Evolutionary conservation across 2,329 filamentous ascomycete species (phyloP).

Genomic region (Fusarium guadeloupense): DNA sequence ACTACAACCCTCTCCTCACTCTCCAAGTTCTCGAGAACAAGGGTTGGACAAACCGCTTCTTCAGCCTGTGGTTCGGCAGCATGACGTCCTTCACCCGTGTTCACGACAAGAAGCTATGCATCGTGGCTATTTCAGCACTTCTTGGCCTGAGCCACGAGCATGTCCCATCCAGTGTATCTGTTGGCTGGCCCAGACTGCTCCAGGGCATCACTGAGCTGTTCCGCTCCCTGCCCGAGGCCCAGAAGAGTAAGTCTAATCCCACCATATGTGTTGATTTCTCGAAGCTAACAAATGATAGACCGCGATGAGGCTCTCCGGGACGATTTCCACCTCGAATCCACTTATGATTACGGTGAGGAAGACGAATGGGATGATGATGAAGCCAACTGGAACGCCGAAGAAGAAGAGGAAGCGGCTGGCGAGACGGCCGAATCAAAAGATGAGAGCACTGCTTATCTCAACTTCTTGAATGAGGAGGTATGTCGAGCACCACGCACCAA

Average conservation of each 20-base stretch:
- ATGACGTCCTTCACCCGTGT: conserved; percentile 94
- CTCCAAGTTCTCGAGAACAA: conserved; percentile 90
- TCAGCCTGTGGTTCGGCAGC: conserved; percentile 96
- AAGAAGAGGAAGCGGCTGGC: conserved; percentile 75
- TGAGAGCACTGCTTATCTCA: conserved; percentile 92
- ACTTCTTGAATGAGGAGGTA: conserved; percentile 93
- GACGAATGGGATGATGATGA: conserved; percentile 88
- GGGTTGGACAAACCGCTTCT: conserved; percentile 98
- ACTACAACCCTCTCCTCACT: conserved; percentile 91
- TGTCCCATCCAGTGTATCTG: conserved; percentile 90
- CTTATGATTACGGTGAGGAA: conserved; percentile 73
- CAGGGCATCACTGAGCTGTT: conserved; percentile 90
- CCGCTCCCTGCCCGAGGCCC: conserved; percentile 85
- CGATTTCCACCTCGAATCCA: conserved; percentile 77
- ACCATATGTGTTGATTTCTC: no score
- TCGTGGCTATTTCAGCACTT: conserved; percentile 89
- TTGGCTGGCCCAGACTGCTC: conserved; percentile 92
- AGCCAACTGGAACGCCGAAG: conserved; percentile 76
- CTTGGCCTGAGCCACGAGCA: conserved; percentile 81
- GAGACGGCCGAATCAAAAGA: conserved; percentile 76
- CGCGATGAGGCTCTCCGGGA: conserved; percentile 93
- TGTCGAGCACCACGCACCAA: conserved; percentile 36
- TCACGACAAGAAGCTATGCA: conserved; percentile 98
- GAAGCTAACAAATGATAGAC: conserved; percentile 59
- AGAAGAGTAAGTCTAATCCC: conserved; percentile 73